These are phyloP conservation scores for Wakefieldia striispora DNA, from an alignment of 768 basidiomycete species.

Conservation along the genomic window DNA sequence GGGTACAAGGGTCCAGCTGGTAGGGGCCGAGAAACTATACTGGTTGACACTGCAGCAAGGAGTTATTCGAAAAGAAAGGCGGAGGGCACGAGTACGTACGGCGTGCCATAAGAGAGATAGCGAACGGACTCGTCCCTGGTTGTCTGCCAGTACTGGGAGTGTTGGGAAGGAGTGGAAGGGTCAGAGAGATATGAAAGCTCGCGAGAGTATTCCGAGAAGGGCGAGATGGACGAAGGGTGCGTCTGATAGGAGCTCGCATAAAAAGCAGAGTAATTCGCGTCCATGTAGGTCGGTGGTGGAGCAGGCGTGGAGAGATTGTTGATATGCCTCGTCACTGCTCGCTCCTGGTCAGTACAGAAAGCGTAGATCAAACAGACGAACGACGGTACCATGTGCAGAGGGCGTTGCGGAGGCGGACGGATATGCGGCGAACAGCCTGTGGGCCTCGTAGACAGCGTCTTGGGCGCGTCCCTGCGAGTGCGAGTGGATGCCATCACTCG, in stretches of 20 bases:
- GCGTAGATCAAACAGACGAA: not conserved
- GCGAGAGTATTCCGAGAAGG: constrained; percentile 67
- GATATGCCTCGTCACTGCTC: constrained; percentile 64
- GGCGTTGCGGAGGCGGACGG: constrained; percentile 76
- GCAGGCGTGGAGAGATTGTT: constrained; percentile 56
- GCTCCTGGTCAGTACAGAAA: constrained; percentile 17
- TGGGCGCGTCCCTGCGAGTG: constrained; percentile 23
- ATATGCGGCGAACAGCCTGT: constrained; percentile 62
- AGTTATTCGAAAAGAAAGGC: constrained; percentile 1
- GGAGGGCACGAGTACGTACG: constrained; percentile 38
- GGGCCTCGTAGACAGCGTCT: constrained; percentile 65
- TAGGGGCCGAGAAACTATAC: constrained; percentile 32
- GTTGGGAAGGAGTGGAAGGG: constrained; percentile 41
- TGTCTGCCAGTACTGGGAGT: constrained; percentile 62
- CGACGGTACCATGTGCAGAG: constrained; percentile 62
- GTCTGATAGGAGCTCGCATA: constrained; percentile 28
- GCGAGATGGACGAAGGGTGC: constrained; percentile 42
- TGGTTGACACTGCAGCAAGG: constrained; percentile 21
- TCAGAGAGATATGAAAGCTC: constrained; percentile 57
- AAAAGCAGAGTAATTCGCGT: constrained; percentile 39
- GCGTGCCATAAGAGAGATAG: constrained; percentile 51
- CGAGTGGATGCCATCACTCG: not conserved
- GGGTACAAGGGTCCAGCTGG: constrained; percentile 41
- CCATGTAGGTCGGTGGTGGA: constrained; percentile 61
- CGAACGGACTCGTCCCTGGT: constrained; percentile 60